Evolutionary conservation across 2,329 filamentous ascomycete genomes (phyloP).

Genomic region (Trichoderma simmonsii): DNA sequence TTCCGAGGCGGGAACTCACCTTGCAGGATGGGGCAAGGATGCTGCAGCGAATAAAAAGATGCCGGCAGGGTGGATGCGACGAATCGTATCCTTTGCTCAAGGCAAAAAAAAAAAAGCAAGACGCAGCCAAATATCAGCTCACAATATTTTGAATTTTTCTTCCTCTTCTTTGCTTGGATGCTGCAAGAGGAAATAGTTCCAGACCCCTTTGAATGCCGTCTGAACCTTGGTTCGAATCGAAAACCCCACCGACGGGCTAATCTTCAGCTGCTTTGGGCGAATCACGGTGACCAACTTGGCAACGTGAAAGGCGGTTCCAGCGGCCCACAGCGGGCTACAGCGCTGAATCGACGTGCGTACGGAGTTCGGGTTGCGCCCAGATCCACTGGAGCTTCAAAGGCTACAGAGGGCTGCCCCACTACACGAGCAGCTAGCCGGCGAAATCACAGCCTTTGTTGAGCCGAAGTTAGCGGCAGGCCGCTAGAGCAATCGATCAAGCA

Average conservation of each 20-base stretch:
- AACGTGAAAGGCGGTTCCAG: slow-evolving; percentile 25
- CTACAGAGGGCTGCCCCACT: not conserved
- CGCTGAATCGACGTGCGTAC: not conserved
- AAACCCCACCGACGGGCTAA: not conserved
- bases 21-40: not conserved
- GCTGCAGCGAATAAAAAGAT: not conserved
- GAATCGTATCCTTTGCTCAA: not conserved
- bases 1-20: not conserved
- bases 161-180: not conserved
- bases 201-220: not conserved
- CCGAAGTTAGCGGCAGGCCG: not conserved
- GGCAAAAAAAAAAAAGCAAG: not conserved
- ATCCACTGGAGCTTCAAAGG: slow-evolving; percentile 18
- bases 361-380: not conserved
- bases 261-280: slow-evolving; percentile 24
- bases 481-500: slow-evolving; percentile 8
- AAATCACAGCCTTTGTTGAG: not conserved
- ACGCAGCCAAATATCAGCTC: not conserved
- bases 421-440: not conserved
- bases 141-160: not conserved
- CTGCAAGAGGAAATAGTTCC: not conserved
- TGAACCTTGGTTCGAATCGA: not conserved
- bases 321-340: slow-evolving; percentile 8
- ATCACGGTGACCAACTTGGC: slow-evolving; percentile 22
- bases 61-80: not conserved